Evolutionary conservation across 2,329 filamentous ascomycete species (phyloP).

Genomic region (Colletotrichum musicola): DNA sequence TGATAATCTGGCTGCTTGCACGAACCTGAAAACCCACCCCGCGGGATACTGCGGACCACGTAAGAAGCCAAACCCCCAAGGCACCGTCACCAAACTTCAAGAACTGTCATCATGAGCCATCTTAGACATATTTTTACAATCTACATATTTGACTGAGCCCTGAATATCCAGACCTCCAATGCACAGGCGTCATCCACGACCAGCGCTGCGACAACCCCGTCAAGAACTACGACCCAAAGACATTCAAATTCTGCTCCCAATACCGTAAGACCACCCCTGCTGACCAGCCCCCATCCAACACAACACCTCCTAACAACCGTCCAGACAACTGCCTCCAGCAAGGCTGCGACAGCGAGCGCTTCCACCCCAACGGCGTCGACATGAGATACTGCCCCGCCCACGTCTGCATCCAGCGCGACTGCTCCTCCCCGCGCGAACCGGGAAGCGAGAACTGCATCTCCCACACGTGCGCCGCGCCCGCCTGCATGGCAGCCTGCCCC

Average conservation of each 20-base stretch:
- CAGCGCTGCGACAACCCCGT: constrained; percentile 33
- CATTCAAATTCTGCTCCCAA: constrained; percentile 35
- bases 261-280: constrained; percentile 19
- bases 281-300: too few species aligned
- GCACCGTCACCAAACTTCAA: neutral
- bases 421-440: constrained; percentile 36
- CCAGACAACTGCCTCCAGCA: constrained; percentile 46
- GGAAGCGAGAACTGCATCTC: constrained; percentile 42
- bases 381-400: constrained; percentile 46
- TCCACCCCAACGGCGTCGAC: constrained; percentile 38
- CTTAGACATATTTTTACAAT: neutral
- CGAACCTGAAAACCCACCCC: constrained; percentile 29
- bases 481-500: constrained; percentile 43
- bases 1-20: constrained; percentile 28
- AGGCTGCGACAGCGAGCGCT: constrained; percentile 43
- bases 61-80: constrained; percentile 1
- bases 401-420: constrained; percentile 44
- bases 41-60: constrained; percentile 35
- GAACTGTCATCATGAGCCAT: too few species aligned
- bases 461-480: constrained; percentile 46
- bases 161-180: constrained; percentile 28
- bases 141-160: neutral
- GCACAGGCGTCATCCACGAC: constrained; percentile 26
- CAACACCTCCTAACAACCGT: neutral
- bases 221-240: constrained; percentile 36